Percentiles rank a stretch among this genome's conserved stretches.
Evolutionary conservation across 306 rosid genomes (phyloP).

Genomic region (Inga oerstediana): DNA sequence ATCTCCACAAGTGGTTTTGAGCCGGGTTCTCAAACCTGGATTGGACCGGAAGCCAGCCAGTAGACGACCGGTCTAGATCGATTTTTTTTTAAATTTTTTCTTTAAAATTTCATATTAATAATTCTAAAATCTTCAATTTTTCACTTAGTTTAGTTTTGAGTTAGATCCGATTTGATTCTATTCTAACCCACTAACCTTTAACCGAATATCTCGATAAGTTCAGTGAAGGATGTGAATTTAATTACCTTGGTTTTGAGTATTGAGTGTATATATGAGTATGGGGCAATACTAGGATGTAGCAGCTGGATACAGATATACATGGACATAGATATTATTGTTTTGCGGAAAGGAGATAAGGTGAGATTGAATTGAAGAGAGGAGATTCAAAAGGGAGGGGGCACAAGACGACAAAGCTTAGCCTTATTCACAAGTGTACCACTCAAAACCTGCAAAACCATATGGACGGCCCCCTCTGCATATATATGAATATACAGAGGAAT

Average conservation of each 20-base stretch:
- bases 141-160: no score
- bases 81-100: no score
- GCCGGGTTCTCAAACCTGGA: no score
- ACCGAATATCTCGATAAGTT: no score
- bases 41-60: no score
- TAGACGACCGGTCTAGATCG: no score
- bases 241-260: no score
- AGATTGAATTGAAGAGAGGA: conserved; percentile 7
- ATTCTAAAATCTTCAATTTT: no score
- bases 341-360: conserved; percentile 35
- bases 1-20: conserved; percentile 35
- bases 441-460: conserved; percentile 24
- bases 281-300: conserved; percentile 33
- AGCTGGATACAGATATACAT: background rate
- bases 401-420: conserved; percentile 43
- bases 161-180: no score
- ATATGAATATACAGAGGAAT: background rate
- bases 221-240: no score
- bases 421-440: conserved; percentile 46
- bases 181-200: no score
- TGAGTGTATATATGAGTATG: background rate
- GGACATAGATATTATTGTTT: background rate
- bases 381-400: conserved; percentile 28
- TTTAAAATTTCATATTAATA: no score
- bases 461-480: conserved; percentile 33